Conservation (phyloP, 129 eudicot genomes). For the Flaveria sonorensis region DNA sequence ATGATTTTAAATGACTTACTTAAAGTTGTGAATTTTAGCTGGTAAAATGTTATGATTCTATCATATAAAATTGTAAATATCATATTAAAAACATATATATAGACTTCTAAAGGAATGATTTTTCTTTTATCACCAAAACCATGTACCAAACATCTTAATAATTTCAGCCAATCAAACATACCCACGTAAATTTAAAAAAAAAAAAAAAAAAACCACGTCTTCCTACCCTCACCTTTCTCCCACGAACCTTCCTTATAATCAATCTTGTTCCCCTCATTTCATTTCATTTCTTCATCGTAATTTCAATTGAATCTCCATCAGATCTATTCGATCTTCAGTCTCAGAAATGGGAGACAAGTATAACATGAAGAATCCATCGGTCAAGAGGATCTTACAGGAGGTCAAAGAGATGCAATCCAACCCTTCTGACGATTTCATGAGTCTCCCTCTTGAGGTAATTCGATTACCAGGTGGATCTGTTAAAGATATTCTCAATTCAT, state of each 20-base stretch:
- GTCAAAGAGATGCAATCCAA: conserved; percentile 97
- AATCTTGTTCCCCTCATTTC: neutral
- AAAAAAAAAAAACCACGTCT: conserved; percentile 19
- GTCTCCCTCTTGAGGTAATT: conserved; percentile 92
- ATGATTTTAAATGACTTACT: no score
- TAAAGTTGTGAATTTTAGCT: no score
- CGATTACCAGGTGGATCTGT: no score
- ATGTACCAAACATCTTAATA: neutral
- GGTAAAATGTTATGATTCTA: no score
- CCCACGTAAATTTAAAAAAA: no score
- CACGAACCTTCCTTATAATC: conserved; percentile 9
- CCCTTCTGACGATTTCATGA: conserved; percentile 91
- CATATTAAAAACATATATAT: no score
- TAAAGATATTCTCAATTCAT: neutral
- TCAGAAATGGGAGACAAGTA: conserved; percentile 65
- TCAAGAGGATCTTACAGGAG: conserved; percentile 94
- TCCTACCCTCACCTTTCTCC: conserved; percentile 8
- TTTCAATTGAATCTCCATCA: conserved; percentile 14
- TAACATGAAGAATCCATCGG: conserved; percentile 87
- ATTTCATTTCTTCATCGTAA: neutral
- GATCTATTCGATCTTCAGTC: conserved; percentile 7
- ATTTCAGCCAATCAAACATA: conserved; percentile 5
- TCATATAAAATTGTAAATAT: no score
- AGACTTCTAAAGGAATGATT: no score
- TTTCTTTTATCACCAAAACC: no score